Percentiles rank a stretch among this genome's conserved stretches.
These are phyloP conservation scores for Chalara sp. DNA, from an alignment of 2,329 filamentous ascomycete genomes.

Conservation along the genomic window DNA sequence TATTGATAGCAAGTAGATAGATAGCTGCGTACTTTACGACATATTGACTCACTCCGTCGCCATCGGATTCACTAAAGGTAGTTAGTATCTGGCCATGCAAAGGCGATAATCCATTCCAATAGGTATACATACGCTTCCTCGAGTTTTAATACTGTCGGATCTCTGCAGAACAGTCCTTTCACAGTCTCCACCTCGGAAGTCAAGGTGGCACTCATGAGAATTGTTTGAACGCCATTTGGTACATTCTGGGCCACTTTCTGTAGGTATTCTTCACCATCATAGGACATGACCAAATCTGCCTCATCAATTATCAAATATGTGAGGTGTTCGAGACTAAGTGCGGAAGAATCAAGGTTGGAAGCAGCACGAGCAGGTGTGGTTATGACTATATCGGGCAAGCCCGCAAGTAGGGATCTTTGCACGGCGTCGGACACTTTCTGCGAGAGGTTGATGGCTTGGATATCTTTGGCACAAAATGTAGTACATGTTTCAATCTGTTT, in stretches of 20 bases:
- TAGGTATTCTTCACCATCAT: conserved; percentile 89
- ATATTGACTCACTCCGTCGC: conserved; percentile 1
- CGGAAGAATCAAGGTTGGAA: conserved; percentile 66
- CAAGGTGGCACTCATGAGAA: conserved; percentile 90
- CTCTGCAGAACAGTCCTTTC: conserved; percentile 77
- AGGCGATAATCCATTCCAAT: conserved; percentile 52
- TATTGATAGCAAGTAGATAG: conserved; percentile 8
- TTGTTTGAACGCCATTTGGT: conserved; percentile 80
- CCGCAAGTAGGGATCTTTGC: conserved; percentile 77
- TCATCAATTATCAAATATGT: conserved; percentile 81
- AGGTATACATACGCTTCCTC: conserved; percentile 81
- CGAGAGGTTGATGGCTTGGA: conserved; percentile 78
- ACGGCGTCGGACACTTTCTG: conserved; percentile 87
- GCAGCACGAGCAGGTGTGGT: conserved; percentile 83
- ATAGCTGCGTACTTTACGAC: background rate
- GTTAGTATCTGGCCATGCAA: background rate
- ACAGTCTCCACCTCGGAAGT: conserved; percentile 81
- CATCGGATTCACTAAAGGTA: background rate
- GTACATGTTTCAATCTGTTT: conserved; percentile 72
- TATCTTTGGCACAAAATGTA: conserved; percentile 76
- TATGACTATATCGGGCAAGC: conserved; percentile 81
- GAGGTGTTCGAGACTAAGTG: conserved; percentile 64
- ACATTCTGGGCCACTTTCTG: conserved; percentile 70
- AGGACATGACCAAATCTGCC: conserved; percentile 86
- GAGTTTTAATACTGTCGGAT: conserved; percentile 73